Evolutionary conservation across 345 rosid genomes (phyloP).

Genomic region (Rhodomyrtus tomentosa): DNA sequence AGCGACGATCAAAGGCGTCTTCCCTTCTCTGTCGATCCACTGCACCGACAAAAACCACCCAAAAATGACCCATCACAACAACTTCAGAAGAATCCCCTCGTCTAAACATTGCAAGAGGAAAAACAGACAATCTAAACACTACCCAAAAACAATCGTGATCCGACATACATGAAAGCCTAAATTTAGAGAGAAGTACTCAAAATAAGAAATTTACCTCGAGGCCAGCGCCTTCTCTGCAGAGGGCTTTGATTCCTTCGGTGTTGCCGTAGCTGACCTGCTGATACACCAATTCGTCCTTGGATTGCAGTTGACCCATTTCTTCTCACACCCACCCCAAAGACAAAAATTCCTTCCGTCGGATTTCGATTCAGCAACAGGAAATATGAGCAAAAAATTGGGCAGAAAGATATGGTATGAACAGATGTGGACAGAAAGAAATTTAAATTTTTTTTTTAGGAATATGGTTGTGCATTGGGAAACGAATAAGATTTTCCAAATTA

Average conservation of each 20-base stretch:
- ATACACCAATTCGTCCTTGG: conserved; percentile 77
- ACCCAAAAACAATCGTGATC: background rate
- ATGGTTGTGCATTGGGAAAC: too few relatives aligned
- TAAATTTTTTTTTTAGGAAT: too few relatives aligned
- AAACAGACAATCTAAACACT: background rate
- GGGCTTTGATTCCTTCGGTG: conserved; percentile 67
- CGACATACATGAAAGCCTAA: background rate
- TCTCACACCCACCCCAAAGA: background rate
- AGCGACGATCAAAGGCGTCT: conserved; percentile 85
- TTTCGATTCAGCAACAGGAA: background rate
- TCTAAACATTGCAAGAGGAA: background rate
- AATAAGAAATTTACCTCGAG: conserved; percentile 48
- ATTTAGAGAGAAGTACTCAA: background rate
- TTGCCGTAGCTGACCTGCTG: conserved; percentile 79
- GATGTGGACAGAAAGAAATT: too few relatives aligned
- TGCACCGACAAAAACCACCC: conserved; percentile 10
- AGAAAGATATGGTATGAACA: too few relatives aligned
- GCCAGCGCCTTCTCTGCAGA: conserved; percentile 64
- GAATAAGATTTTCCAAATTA: too few relatives aligned
- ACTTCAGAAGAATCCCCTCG: background rate
- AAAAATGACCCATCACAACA: background rate
- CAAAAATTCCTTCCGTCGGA: background rate
- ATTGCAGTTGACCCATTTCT: conserved; percentile 87
- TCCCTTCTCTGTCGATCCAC: conserved; percentile 23
- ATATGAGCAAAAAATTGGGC: background rate